Base-by-base conservation (phyloP, 2,329 filamentous ascomycete genomes). In the Penicillium rolfsii region DNA sequence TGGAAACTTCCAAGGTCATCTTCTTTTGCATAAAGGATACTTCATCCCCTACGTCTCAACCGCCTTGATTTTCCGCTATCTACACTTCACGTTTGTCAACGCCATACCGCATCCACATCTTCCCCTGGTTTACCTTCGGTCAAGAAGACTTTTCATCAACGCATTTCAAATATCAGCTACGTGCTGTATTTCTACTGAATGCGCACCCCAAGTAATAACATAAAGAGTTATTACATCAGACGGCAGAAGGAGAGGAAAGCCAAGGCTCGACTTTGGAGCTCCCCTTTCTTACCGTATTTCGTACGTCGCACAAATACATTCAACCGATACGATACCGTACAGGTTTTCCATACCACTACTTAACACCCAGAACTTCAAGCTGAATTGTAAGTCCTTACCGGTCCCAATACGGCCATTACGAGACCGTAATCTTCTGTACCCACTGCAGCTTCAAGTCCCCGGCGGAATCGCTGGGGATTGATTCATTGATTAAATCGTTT, bases 401-500 rank as follows among this genome's bases (percentile, higher is more conserved):
- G 28, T 28, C 9, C 8, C 30, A 35, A 22, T 38, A 38, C 24
- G 12, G 14, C 26, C 1, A 26, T 58, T 58, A 50, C 45, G 16
- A 35, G 55, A 5, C 59, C 59, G 56, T 57, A 49, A 53, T 46
- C 48, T 22, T 2, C 30, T 2, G 61, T 67, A 64, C 56, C 67
- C 67, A 69, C 67, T 62, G 59, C 66, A 69, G 67, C 67, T 68
- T 68, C 66, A 68, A 65, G 62, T 62, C 64, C 59, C 55, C 46
- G 40, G 61, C 60, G 63, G 65, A 64, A 62, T 64, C 64, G 57
- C 63, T 60, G 59, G 58, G 60, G 64, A 48, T 66, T 64, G 61
- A 67, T 67, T 69, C 67, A 68, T 69, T 60, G 60, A 65, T 67
- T 67, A 63, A 63, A 69, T 67, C 66, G 63, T 67, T 69, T 66